These are phyloP conservation scores for Iris macrosiphon DNA, from an alignment of 106 monocot genomes.

Conservation along the genomic window DNA sequence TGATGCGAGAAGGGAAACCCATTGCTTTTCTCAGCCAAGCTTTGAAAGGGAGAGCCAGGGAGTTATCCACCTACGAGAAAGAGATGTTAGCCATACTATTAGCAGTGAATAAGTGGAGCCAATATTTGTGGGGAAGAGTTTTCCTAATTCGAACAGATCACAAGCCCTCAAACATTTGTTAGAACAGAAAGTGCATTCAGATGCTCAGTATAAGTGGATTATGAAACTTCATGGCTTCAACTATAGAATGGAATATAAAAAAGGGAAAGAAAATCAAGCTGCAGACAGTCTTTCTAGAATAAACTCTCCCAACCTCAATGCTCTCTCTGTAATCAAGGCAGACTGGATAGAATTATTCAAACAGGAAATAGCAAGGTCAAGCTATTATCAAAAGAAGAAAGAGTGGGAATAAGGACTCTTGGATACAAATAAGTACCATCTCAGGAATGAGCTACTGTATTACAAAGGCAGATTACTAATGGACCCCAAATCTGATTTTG, in stretches of 20 bases:
- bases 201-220: neutral
- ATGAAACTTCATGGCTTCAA: too few relatives aligned
- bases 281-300: neutral
- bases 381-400: too few relatives aligned
- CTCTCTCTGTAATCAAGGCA: too few relatives aligned
- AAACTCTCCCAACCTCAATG: too few relatives aligned
- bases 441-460: too few relatives aligned
- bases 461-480: too few relatives aligned
- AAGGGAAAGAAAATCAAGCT: neutral
- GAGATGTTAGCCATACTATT: conserved; percentile 9
- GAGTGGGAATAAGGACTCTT: too few relatives aligned
- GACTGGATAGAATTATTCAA: too few relatives aligned
- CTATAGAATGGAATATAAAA: neutral
- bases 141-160: conserved; percentile 23
- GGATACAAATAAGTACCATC: too few relatives aligned
- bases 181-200: neutral
- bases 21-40: neutral
- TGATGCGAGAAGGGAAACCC: neutral
- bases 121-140: conserved; percentile 3
- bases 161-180: conserved; percentile 1
- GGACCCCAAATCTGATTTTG: too few relatives aligned
- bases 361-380: too few relatives aligned
- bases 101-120: conserved; percentile 3
- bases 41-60: neutral
- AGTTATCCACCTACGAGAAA: conserved; percentile 10